These are phyloP conservation scores for Silene coronaria DNA, from an alignment of 179 eudicot species.

Conservation along the genomic window DNA sequence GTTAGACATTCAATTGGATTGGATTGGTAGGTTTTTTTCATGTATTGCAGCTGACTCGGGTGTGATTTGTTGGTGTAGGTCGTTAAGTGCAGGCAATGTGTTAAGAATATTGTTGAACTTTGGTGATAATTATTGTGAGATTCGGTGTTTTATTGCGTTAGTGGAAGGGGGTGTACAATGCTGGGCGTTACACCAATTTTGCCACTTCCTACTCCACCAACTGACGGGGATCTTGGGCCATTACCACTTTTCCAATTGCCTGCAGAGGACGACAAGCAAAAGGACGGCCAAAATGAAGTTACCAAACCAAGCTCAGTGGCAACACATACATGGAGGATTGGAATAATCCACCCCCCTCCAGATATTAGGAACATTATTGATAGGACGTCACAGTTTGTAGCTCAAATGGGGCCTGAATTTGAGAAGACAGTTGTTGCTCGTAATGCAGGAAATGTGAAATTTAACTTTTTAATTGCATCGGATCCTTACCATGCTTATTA, in stretches of 20 bases:
- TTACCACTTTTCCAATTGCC: conserved; percentile 55
- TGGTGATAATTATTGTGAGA: conserved; percentile 1
- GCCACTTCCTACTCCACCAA: conserved; percentile 83
- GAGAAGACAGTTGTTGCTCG: conserved; percentile 69
- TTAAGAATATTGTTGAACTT: background rate
- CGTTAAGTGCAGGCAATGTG: background rate
- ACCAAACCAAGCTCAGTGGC: conserved; percentile 42
- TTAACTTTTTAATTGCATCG: conserved; percentile 68
- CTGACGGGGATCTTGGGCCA: conserved; percentile 83
- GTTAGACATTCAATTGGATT: background rate
- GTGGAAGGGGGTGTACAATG: conserved; percentile 15
- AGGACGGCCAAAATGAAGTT: conserved; percentile 35
- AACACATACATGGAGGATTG: conserved; percentile 71
- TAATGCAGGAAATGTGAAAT: conserved; percentile 78
- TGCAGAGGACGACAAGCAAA: conserved; percentile 36
- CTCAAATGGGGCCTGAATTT: conserved; percentile 85
- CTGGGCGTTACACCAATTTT: conserved; percentile 35
- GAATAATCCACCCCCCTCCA: conserved; percentile 87
- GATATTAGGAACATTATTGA: conserved; percentile 86
- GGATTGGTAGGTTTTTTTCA: background rate
- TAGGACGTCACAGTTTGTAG: conserved; percentile 80
- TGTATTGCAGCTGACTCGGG: background rate
- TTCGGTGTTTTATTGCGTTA: conserved; percentile 1
- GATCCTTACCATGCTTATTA: conserved; percentile 94
- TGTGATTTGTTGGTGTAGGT: background rate